Evolutionary conservation across 805 yeast species (phyloP).

Genomic region (Wickerhamiella sergipiensis): DNA sequence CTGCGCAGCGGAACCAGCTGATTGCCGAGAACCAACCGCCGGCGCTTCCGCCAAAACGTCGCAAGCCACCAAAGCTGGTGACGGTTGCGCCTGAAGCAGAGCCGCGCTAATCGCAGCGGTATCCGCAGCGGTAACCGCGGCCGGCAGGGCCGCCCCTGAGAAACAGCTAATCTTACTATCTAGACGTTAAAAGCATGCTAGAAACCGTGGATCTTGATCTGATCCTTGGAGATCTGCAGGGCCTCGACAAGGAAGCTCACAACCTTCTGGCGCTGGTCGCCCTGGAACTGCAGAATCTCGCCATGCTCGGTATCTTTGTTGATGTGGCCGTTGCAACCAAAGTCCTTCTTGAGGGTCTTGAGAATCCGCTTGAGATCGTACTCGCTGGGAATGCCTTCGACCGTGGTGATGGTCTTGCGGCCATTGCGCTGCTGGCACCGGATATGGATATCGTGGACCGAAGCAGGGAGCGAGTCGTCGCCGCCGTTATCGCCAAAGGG

Average conservation of each 20-base stretch:
- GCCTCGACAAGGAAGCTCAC: conserved; percentile 81
- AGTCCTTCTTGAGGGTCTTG: conserved; percentile 90
- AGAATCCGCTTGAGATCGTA: conserved; percentile 89
- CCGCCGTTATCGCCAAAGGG: conserved; percentile 99
- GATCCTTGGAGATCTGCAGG: conserved; percentile 84
- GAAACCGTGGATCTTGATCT: conserved; percentile 97
- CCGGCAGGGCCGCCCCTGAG: no score
- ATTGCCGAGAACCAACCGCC: background rate
- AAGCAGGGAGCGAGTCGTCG: conserved; percentile 87
- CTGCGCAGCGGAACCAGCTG: background rate
- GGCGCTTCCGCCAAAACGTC: conserved; percentile 3
- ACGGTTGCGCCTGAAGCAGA: conserved; percentile 5
- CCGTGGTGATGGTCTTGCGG: conserved; percentile 95
- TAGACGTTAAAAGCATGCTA: conserved; percentile 25
- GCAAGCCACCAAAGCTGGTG: background rate
- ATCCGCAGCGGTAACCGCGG: no score
- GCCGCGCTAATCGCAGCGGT: no score
- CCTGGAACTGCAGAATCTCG: conserved; percentile 94
- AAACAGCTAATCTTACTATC: background rate
- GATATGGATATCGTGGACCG: conserved; percentile 87
- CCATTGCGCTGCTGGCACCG: conserved; percentile 99
- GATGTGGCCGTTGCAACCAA: conserved; percentile 97
- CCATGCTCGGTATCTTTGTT: conserved; percentile 95
- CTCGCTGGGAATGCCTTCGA: conserved; percentile 92
- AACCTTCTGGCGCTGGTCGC: conserved; percentile 96